A percentile compares a stretch with the other conserved stretches of the same genome.
phyloP scores from a whole-genome alignment of 805 yeast species.

The Starmerella ratchasimensis region DNA sequence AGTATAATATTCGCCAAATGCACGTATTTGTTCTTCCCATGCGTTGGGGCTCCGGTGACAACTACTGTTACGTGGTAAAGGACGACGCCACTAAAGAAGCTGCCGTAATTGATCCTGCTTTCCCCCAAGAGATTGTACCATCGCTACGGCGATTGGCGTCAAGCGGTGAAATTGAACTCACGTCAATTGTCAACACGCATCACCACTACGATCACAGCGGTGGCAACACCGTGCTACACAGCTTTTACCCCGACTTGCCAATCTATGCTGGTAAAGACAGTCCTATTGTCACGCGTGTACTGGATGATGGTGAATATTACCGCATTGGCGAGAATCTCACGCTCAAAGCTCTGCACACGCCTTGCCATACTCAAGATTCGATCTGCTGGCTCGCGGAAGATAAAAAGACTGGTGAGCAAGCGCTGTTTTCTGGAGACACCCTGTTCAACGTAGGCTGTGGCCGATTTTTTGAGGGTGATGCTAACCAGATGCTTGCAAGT shows the following conservation, averaged over 20 bases:
- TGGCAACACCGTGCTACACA: constrained; percentile 44
- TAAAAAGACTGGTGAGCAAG: constrained; percentile 44
- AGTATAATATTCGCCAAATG: constrained; percentile 41
- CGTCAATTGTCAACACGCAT: constrained; percentile 84
- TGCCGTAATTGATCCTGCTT: constrained; percentile 88
- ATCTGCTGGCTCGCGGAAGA: constrained; percentile 75
- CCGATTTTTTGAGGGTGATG: constrained; percentile 85
- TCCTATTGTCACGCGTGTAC: constrained; percentile 57
- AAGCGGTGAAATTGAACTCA: constrained; percentile 34
- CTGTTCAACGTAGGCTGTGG: constrained; percentile 92
- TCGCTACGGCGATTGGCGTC: constrained; percentile 29
- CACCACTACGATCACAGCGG: constrained; percentile 94
- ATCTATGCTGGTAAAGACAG: constrained; percentile 77
- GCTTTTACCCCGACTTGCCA: constrained; percentile 36
- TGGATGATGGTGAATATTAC: constrained; percentile 47
- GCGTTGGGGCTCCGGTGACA: constrained; percentile 93
- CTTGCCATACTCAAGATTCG: constrained; percentile 96
- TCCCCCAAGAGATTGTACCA: constrained; percentile 54
- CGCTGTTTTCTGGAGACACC: constrained; percentile 92
- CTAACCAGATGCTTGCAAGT: constrained; percentile 63
- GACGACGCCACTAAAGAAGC: constrained; percentile 55
- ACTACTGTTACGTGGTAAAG: constrained; percentile 67
- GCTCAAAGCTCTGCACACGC: constrained; percentile 79
- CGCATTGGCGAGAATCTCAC: constrained; percentile 50
- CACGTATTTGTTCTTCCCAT: constrained; percentile 70